Evolutionary conservation across 140 eudicot genomes (phyloP).

Genomic region (Oenanthe javanica): DNA sequence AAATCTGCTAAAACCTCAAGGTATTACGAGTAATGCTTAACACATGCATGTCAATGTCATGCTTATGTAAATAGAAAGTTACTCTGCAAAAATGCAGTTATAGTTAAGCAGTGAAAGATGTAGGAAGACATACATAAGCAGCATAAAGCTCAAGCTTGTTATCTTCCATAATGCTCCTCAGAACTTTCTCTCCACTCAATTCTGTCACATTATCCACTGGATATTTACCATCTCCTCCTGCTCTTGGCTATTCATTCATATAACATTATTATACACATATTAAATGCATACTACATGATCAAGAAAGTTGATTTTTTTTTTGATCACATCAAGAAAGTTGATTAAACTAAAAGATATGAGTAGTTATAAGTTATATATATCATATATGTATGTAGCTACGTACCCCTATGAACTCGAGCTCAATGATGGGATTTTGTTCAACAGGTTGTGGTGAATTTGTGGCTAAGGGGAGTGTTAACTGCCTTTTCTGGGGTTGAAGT

Average conservation of each 20-base stretch:
- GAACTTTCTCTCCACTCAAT: conserved; percentile 85
- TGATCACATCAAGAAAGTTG: no score
- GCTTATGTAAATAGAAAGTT: not conserved
- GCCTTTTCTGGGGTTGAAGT: conserved; percentile 30
- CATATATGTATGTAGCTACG: conserved; percentile 19
- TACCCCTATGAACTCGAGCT: conserved; percentile 70
- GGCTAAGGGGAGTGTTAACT: conserved; percentile 25
- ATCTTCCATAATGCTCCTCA: conserved; percentile 79
- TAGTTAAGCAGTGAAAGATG: not conserved
- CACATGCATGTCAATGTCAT: not conserved
- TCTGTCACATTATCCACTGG: conserved; percentile 65
- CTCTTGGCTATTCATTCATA: conserved; percentile 48
- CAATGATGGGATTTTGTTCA: conserved; percentile 43
- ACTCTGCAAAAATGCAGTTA: not conserved
- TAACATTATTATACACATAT: not conserved
- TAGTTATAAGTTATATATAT: no score
- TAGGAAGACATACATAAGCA: conserved; percentile 53
- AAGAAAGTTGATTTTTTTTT: not conserved
- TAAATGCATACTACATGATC: not conserved
- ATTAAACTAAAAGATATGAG: not conserved
- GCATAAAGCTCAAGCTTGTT: conserved; percentile 94
- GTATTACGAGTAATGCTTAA: not conserved
- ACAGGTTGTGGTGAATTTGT: conserved; percentile 38
- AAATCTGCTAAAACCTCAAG: not conserved
- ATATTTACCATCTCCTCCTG: conserved; percentile 59